These are phyloP conservation scores for Parastagonospora avenae DNA, from an alignment of 2,329 filamentous ascomycete genomes.

Conservation along the genomic window DNA sequence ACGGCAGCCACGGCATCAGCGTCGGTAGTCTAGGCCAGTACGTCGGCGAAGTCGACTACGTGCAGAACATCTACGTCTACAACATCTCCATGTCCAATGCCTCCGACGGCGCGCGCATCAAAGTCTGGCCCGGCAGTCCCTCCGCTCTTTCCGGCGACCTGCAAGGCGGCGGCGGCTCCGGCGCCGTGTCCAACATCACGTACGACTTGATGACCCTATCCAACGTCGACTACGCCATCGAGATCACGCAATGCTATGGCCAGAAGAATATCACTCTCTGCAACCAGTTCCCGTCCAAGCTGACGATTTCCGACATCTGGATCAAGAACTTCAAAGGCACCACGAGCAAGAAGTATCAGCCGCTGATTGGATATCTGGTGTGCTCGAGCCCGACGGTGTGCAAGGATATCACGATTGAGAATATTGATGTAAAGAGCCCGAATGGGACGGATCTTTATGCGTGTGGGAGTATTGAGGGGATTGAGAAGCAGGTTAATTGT, in stretches of 20 bases:
- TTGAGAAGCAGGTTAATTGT: slow-evolving; percentile 39
- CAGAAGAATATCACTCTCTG: slow-evolving; percentile 68
- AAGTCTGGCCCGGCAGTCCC: slow-evolving; percentile 69
- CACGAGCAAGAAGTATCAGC: slow-evolving; percentile 53
- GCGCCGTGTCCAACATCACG: slow-evolving; percentile 69
- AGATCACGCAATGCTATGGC: slow-evolving; percentile 69
- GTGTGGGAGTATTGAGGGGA: slow-evolving; percentile 49
- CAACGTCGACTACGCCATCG: slow-evolving; percentile 69
- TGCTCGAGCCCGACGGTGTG: slow-evolving; percentile 55
- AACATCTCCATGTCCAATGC: slow-evolving; percentile 48
- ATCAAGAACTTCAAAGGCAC: slow-evolving; percentile 63
- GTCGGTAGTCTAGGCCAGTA: slow-evolving; percentile 77
- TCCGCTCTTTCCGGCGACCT: slow-evolving; percentile 64
- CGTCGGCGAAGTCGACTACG: slow-evolving; percentile 65
- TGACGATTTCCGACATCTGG: slow-evolving; percentile 61
- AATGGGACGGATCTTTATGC: slow-evolving; percentile 51
- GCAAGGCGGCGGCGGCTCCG: slow-evolving; percentile 68
- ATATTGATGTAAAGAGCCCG: slow-evolving; percentile 55
- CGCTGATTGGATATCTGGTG: slow-evolving; percentile 51
- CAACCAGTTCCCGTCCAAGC: slow-evolving; percentile 60
- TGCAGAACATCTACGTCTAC: slow-evolving; percentile 67
- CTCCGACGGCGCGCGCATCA: slow-evolving; percentile 71
- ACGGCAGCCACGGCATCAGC: slow-evolving; percentile 73
- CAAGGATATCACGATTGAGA: slow-evolving; percentile 53
- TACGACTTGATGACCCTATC: slow-evolving; percentile 65